Conservation (phyloP, 768 basidiomycete species). For the Tulasnella sp. region DNA sequence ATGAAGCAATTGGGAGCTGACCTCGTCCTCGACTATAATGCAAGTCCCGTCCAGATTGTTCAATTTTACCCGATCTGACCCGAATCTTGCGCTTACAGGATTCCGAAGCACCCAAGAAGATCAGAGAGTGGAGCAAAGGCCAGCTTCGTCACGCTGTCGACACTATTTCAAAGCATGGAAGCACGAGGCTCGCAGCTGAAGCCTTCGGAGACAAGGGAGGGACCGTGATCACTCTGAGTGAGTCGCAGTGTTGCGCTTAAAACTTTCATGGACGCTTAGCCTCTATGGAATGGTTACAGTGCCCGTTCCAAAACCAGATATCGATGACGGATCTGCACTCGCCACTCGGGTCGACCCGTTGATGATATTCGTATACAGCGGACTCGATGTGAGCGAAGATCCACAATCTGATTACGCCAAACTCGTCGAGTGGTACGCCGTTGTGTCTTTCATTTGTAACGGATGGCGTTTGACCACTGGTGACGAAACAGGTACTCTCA, state of each 20-base stretch:
- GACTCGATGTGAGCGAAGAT: background rate
- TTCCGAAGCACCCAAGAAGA: slow-evolving; percentile 14
- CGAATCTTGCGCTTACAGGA: background rate
- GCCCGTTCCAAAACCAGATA: background rate
- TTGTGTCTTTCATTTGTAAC: too few relatives aligned
- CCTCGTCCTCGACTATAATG: slow-evolving; percentile 30
- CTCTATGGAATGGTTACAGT: background rate
- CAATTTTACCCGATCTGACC: too few relatives aligned
- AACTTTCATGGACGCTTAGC: too few relatives aligned
- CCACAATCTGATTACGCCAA: background rate
- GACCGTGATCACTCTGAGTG: background rate
- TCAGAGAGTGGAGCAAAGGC: slow-evolving; percentile 15
- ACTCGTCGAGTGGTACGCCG: background rate
- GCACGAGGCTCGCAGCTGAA: background rate
- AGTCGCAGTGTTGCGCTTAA: background rate
- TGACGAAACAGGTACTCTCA: background rate
- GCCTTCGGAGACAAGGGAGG: slow-evolving; percentile 3
- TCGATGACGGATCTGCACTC: background rate
- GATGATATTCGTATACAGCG: background rate
- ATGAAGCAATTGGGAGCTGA: slow-evolving; percentile 34
- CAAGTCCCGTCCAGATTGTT: background rate
- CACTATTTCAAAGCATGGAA: slow-evolving; percentile 2
- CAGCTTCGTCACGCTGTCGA: background rate
- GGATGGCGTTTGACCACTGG: background rate
- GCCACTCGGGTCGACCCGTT: background rate